Evolutionary conservation across 1,284 basidiomycete genomes (phyloP).

Genomic region (Ustilago trichophora): DNA sequence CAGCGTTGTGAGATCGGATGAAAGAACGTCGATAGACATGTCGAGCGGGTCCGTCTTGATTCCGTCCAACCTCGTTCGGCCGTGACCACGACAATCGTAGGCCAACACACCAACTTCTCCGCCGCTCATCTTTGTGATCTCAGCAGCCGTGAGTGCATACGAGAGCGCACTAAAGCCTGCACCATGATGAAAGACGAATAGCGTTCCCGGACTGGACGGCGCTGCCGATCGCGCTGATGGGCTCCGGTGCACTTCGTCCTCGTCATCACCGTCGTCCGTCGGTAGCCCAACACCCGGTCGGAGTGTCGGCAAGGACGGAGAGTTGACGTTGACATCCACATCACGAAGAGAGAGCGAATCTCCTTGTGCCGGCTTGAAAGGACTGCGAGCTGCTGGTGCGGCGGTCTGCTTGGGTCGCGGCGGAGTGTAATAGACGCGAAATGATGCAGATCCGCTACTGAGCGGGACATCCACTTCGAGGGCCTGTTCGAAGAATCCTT

Average conservation of each 20-base stretch:
- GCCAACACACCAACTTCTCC: slow-evolving; percentile 85
- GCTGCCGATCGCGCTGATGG: neutral
- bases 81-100: slow-evolving; percentile 87
- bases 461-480: slow-evolving; percentile 58
- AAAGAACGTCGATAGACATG: slow-evolving; percentile 56
- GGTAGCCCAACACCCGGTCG: slow-evolving; percentile 52
- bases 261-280: slow-evolving; percentile 60
- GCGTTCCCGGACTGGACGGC: slow-evolving; percentile 70
- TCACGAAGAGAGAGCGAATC: slow-evolving; percentile 7
- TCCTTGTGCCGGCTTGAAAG: neutral
- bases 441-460: slow-evolving; percentile 11
- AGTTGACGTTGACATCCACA: slow-evolving; percentile 7
- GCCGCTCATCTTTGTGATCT: slow-evolving; percentile 73
- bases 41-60: slow-evolving; percentile 28
- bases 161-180: slow-evolving; percentile 88
- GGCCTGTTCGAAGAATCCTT: slow-evolving; percentile 60
- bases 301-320: slow-evolving; percentile 15
- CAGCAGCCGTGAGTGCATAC: slow-evolving; percentile 86
- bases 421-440: slow-evolving; percentile 68
- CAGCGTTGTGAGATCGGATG: slow-evolving; percentile 38
- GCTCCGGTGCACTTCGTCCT: slow-evolving; percentile 66
- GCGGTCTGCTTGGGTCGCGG: slow-evolving; percentile 21
- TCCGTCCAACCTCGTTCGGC: slow-evolving; percentile 63
- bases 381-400: neutral
- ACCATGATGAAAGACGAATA: slow-evolving; percentile 92